Conservation (phyloP, 2,329 filamentous ascomycete genomes). For the Paraphaeosphaeria sporulosa region DNA sequence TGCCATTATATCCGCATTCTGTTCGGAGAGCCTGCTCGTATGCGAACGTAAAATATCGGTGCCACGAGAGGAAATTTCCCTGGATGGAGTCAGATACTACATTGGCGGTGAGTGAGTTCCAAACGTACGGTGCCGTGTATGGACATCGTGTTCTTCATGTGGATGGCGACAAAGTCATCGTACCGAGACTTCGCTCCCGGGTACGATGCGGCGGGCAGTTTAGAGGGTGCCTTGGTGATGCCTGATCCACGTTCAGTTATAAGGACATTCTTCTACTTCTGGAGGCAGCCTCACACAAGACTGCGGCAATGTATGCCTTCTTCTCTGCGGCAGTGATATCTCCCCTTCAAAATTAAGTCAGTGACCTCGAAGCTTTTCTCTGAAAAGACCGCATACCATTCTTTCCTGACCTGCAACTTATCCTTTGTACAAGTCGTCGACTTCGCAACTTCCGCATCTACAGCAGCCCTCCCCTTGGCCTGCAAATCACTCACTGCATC, state of each 20-base stretch:
- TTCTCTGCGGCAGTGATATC: conserved; percentile 37
- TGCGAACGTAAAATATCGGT: conserved; percentile 51
- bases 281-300: conserved; percentile 33
- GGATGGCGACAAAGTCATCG: conserved; percentile 48
- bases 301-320: conserved; percentile 48
- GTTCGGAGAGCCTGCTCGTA: conserved; percentile 53
- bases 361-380: neutral
- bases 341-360: conserved; percentile 29
- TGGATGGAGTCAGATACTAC: conserved; percentile 6
- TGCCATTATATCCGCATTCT: conserved; percentile 55
- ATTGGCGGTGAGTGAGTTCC: neutral
- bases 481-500: conserved; percentile 39
- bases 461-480: conserved; percentile 33
- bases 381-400: conserved; percentile 31
- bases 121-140: conserved; percentile 42
- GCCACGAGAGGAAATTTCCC: conserved; percentile 51
- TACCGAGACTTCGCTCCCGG: conserved; percentile 45
- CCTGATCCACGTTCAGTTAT: conserved; percentile 14
- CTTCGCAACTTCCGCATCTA: conserved; percentile 39
- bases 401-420: conserved; percentile 38
- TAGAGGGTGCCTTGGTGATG: conserved; percentile 34
- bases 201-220: conserved; percentile 28
- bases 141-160: conserved; percentile 46
- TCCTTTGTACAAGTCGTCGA: conserved; percentile 41
- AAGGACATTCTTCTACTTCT: neutral